Evolutionary conservation across 305 asterid species (phyloP).

Genomic region (Plantago coronopus): DNA sequence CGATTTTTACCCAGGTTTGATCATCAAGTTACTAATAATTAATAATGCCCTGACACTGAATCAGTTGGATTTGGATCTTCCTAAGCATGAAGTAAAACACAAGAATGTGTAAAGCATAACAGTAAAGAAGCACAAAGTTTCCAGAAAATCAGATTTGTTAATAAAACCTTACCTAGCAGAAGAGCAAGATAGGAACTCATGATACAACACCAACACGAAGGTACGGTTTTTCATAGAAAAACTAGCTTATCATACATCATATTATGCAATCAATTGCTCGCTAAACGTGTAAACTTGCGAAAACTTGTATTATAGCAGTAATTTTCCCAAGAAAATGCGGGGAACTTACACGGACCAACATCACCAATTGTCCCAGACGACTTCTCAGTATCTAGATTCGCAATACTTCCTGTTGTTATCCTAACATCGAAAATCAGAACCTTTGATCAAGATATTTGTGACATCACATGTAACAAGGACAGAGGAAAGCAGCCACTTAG

Average conservation of each 20-base stretch:
- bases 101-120: neutral
- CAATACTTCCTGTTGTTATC: slow-evolving; percentile 37
- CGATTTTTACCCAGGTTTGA: slow-evolving; percentile 21
- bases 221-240: too few relatives aligned
- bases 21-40: slow-evolving; percentile 21
- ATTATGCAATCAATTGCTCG: too few relatives aligned
- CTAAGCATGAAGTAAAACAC: neutral
- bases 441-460: slow-evolving; percentile 21
- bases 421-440: slow-evolving; percentile 36
- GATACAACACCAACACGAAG: too few relatives aligned
- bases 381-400: slow-evolving; percentile 39
- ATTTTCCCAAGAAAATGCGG: slow-evolving; percentile 8
- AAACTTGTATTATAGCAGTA: neutral
- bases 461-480: neutral
- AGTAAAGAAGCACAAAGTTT: too few relatives aligned
- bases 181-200: too few relatives aligned
- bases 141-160: too few relatives aligned
- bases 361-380: slow-evolving; percentile 34
- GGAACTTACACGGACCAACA: slow-evolving; percentile 42
- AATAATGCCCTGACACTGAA: slow-evolving; percentile 13
- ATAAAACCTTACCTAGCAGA: too few relatives aligned
- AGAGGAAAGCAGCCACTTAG: slow-evolving; percentile 16
- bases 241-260: too few relatives aligned
- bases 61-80: neutral
- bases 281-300: too few relatives aligned